These are phyloP conservation scores for Aspergillus amoenus DNA, from an alignment of 2,329 filamentous ascomycete species.

Conservation along the genomic window DNA sequence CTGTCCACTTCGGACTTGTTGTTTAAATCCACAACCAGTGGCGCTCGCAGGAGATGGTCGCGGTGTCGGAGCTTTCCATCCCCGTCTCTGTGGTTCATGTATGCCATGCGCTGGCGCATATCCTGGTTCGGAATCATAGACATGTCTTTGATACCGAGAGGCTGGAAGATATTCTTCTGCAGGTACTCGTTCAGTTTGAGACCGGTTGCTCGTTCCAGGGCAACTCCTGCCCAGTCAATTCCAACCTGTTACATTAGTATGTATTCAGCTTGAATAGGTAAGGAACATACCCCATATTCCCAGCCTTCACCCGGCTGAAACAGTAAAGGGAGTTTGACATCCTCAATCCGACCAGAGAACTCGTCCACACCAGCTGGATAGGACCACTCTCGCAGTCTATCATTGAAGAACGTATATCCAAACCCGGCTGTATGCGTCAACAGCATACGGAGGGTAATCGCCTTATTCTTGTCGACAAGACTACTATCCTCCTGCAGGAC, in stretches of 20 bases:
- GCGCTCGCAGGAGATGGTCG: conserved; percentile 1
- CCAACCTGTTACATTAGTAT: conserved; percentile 39
- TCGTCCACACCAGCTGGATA: conserved; percentile 57
- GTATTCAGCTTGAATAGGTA: conserved; percentile 23
- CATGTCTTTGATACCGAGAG: conserved; percentile 51
- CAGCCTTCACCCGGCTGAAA: conserved; percentile 64
- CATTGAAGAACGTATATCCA: conserved; percentile 57
- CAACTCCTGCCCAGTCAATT: conserved; percentile 57
- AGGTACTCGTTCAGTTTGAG: conserved; percentile 51
- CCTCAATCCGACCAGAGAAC: conserved; percentile 54
- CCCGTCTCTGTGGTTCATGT: neutral
- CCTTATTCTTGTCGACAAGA: conserved; percentile 44
- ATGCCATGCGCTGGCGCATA: neutral
- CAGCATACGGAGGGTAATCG: conserved; percentile 60
- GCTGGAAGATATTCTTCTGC: conserved; percentile 49
- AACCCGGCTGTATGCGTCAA: conserved; percentile 58
- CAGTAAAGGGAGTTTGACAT: conserved; percentile 55
- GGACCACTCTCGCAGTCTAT: conserved; percentile 48
- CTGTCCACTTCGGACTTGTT: conserved; percentile 22
- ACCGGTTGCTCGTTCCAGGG: conserved; percentile 48
- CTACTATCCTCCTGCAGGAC: conserved; percentile 39
- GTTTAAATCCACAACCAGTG: conserved; percentile 41
- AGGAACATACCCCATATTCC: conserved; percentile 55
- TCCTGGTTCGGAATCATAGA: conserved; percentile 2
- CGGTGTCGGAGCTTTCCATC: neutral